Base-by-base conservation (phyloP, 495 filamentous ascomycete species). In the Penicillium malachiteum region DNA sequence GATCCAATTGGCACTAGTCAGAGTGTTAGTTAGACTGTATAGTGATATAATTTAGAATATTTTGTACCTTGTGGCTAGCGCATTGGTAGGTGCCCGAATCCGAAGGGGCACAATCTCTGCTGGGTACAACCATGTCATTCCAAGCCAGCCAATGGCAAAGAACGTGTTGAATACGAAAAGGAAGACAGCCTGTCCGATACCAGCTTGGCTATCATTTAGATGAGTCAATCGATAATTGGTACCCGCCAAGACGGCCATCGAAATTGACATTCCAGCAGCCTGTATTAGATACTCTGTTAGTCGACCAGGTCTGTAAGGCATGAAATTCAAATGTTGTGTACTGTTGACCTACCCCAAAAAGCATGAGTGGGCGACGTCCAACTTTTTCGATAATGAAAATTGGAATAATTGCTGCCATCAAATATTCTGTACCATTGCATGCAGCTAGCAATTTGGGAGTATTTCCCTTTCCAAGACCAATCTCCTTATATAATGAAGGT, bases 131-230 rank as follows among this genome's bases (percentile, higher is more conserved):
- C 75, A 86, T 17, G 83, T 83, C 83, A 87, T 87, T 48, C 84
- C 85, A 21, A 88, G 75, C 86, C 85, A 88, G 32, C 85, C 86
- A 47, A 87, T 71, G 7, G 84, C 84, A 57, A 88, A 89, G 73
- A 88, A 88, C 0, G 84, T 84, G 62, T 84, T 84, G 75, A 86
- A 88, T 21, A 86, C 69, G 64, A 89, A 89, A 32, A 66, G 57
- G 38, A 66, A 66, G 10, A 66, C 52, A 77, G 71, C 50, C 72
- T 74, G 31, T 71, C 78, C 79, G 21, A 78, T 74, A 39, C 74
- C 72, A 6, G 73, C 67, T 11, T 58, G 69, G 13, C 75, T 72
- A 9, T 79, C 67, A 3, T 38, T 34, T 3, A 71, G 55, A 0
- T 45, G 17, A 0, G 47, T 71, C 10, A 65, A 50, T 66, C 70